These are phyloP conservation scores for Dactylorhiza incarnata DNA, from an alignment of 106 monocot genomes.

Conservation along the genomic window DNA sequence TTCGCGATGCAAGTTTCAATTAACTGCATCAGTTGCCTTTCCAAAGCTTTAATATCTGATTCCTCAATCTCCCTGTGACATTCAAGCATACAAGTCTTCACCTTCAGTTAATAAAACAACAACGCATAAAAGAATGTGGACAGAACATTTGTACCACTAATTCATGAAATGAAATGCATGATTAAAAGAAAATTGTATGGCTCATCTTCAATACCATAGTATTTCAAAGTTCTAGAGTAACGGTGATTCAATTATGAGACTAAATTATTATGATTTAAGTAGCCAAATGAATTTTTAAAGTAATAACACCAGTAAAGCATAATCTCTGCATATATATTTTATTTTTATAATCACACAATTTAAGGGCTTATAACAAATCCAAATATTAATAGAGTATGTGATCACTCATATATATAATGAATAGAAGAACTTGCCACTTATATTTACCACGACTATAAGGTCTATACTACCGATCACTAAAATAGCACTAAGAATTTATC, in stretches of 20 bases:
- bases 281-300: no score
- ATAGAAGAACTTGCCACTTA: background rate
- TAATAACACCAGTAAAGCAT: no score
- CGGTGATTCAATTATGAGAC: no score
- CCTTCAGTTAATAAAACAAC: background rate
- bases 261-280: no score
- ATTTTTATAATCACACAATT: background rate
- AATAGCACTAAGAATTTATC: background rate
- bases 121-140: constrained; percentile 1
- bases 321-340: no score
- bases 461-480: background rate
- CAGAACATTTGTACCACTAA: background rate
- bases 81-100: background rate
- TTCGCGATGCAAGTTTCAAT: constrained; percentile 84
- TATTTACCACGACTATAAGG: background rate
- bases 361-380: background rate
- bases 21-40: constrained; percentile 95
- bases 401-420: background rate
- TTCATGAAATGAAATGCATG: background rate
- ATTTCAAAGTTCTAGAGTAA: background rate
- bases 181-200: background rate
- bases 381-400: background rate
- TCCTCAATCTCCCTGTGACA: constrained; percentile 84
- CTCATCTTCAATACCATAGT: background rate
- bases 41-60: constrained; percentile 80